A percentile compares a stretch with the other conserved stretches of the same genome.
phyloP scores from a whole-genome alignment of 1,284 basidiomycete genomes.

The Wolfiporia cocos region DNA sequence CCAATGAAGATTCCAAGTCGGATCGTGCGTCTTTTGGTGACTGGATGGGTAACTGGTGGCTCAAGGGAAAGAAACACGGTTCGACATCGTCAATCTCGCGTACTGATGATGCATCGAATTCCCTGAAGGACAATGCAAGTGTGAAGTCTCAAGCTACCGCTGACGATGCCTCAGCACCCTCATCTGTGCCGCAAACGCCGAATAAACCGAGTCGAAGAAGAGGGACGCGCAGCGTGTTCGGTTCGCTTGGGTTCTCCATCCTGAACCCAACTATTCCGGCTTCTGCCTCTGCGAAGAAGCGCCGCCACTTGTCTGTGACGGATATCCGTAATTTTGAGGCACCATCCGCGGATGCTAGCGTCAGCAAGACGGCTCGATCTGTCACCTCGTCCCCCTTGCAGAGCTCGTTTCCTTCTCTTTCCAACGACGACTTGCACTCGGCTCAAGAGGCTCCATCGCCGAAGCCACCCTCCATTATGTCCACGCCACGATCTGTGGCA shows the following conservation, averaged over 20 bases:
- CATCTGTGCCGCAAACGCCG: slow-evolving; percentile 13
- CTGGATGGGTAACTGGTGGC: slow-evolving; percentile 68
- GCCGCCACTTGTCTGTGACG: slow-evolving; percentile 24
- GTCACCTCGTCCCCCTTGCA: slow-evolving; percentile 18
- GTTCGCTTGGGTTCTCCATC: slow-evolving; percentile 62
- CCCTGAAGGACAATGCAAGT: slow-evolving; percentile 11
- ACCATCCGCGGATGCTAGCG: slow-evolving; percentile 5
- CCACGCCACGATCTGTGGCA: slow-evolving; percentile 13
- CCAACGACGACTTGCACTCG: slow-evolving; percentile 13
- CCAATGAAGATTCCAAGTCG: slow-evolving; percentile 8
- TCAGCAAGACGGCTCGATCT: slow-evolving; percentile 8
- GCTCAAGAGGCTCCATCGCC: slow-evolving; percentile 10
- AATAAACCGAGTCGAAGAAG: slow-evolving; percentile 31
- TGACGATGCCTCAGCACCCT: slow-evolving; percentile 10
- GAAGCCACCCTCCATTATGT: slow-evolving; percentile 10
- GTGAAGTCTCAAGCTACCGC: slow-evolving; percentile 2
- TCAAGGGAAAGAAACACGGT: slow-evolving; percentile 32
- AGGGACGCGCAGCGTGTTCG: slow-evolving; percentile 58
- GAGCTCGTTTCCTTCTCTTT: slow-evolving; percentile 16
- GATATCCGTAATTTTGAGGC: slow-evolving; percentile 15
- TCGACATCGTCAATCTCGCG: slow-evolving; percentile 15
- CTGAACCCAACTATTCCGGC: slow-evolving; percentile 41
- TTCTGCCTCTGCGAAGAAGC: slow-evolving; percentile 23
- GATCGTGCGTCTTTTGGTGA: slow-evolving; percentile 31
- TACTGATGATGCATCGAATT: slow-evolving; percentile 10